Base-by-base conservation (phyloP, 257 asterid species). In the Solanum infundibuliforme region DNA sequence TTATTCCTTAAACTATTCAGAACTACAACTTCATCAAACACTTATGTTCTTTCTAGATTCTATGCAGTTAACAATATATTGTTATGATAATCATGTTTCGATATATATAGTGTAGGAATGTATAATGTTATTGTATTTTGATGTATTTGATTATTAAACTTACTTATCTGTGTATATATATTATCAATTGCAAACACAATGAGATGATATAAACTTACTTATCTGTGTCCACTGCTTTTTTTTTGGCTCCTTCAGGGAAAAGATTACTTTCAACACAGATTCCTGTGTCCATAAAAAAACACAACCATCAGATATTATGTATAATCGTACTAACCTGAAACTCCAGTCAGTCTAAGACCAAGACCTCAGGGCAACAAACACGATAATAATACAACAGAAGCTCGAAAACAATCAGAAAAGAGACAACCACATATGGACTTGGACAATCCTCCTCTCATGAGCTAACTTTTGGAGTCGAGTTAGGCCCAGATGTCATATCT, bases 201-300 rank as follows among this genome's bases (percentile, higher is more conserved):
- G 48, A 60, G 68, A 60, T 60, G 29, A 60, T 60, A 60, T 60
- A 9, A 60, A 23, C 92, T 83, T 86, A 92, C 96, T 82, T 91
- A 48, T 87, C 88, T 6, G 8, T 88, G 48, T 36, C 77, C 48
- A 89, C 88, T 34, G 89, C 62, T 6, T 52, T 83, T 85, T 2
- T 84, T 87, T 76, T 87, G 90, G 88, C 88, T 89, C 87, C 91
- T 60, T 83, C 92, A 16, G 39, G 77, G 68, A 88, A 46, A 58
- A 20, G 71, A 89, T 79, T 69, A 83, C 89, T 88, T 60, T 91
- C 86, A 13, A 8, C 79, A 39, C 65, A 87, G 90, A 79, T 43
- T 87, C 88, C 93, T 91, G 93, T 87, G 85, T 86, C 89, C 92
- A 90, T 58, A 89, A 58, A 90, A 87, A 90, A 65, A 86, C 84